Conservation (phyloP, 257 asterid species). For the Cruciata laevipes region DNA sequence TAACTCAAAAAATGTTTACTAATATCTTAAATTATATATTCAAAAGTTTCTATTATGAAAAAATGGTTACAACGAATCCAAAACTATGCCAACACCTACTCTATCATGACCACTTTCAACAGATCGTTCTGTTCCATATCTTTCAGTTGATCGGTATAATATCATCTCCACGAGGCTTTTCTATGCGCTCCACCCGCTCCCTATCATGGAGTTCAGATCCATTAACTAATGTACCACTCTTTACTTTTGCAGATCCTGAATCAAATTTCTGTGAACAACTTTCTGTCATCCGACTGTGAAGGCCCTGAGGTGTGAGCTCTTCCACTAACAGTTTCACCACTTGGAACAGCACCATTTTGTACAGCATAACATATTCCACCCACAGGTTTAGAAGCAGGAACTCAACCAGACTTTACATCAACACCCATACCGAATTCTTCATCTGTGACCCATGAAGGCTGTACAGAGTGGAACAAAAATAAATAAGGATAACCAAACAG, state of each 20-base stretch:
- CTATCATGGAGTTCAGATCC: constrained; percentile 60
- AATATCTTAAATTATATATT: too few species aligned
- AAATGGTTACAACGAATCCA: too few species aligned
- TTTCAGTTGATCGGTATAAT: constrained; percentile 59
- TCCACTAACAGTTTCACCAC: constrained; percentile 49
- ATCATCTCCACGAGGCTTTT: constrained; percentile 78
- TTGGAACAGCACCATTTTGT: constrained; percentile 51
- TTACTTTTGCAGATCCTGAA: constrained; percentile 35
- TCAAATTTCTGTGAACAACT: constrained; percentile 40
- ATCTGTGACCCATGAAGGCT: constrained; percentile 98
- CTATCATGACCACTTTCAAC: constrained; percentile 73
- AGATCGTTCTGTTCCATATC: constrained; percentile 88
- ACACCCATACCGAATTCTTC: constrained; percentile 99
- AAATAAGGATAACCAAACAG: constrained; percentile 13
- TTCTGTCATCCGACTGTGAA: constrained; percentile 42
- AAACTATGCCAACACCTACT: constrained; percentile 56
- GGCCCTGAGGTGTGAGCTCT: constrained; percentile 44
- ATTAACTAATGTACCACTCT: constrained; percentile 34
- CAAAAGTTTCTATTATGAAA: too few species aligned
- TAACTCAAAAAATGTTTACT: too few species aligned
- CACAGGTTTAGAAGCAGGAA: constrained; percentile 53
- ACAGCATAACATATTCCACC: constrained; percentile 40
- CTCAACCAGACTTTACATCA: constrained; percentile 69
- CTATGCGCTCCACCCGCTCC: constrained; percentile 71
- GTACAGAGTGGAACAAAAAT: constrained; percentile 18